Evolutionary conservation across 768 basidiomycete species (phyloP).

Genomic region (Boletus speciosus): DNA sequence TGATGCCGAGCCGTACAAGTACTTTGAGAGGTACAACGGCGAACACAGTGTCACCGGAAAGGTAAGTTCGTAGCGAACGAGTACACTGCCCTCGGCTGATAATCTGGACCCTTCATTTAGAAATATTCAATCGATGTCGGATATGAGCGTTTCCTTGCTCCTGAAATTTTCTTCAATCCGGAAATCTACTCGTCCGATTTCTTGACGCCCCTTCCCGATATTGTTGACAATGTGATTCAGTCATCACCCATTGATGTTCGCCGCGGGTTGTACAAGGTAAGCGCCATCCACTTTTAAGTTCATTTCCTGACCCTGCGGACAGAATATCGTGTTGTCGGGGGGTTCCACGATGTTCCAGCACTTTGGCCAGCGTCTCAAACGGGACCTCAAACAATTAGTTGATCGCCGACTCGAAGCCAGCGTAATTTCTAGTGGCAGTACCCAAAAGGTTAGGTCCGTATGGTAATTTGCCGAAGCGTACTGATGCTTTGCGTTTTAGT

Average conservation of each 20-base stretch:
- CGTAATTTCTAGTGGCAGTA: conserved; percentile 68
- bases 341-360: conserved; percentile 99
- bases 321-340: conserved; percentile 97
- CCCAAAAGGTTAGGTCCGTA: conserved; percentile 56
- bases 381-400: conserved; percentile 91
- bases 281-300: background rate
- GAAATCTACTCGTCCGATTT: conserved; percentile 98
- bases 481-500: conserved; percentile 44
- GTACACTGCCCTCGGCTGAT: background rate
- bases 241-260: conserved; percentile 96
- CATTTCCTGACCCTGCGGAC: background rate
- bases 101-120: conserved; percentile 36
- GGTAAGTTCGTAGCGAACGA: conserved; percentile 42
- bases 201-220: conserved; percentile 91
- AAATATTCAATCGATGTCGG: conserved; percentile 95
- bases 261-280: conserved; percentile 91
- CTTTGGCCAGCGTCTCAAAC: conserved; percentile 94
- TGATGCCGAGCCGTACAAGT: conserved; percentile 92
- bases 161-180: conserved; percentile 99
- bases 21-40: conserved; percentile 90
- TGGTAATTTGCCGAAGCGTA: background rate
- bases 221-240: conserved; percentile 95
- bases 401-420: conserved; percentile 84
- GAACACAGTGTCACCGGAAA: conserved; percentile 91
- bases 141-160: conserved; percentile 98